These are phyloP conservation scores for Rhizoctonia solani DNA, from an alignment of 1,284 basidiomycete species.

Conservation along the genomic window DNA sequence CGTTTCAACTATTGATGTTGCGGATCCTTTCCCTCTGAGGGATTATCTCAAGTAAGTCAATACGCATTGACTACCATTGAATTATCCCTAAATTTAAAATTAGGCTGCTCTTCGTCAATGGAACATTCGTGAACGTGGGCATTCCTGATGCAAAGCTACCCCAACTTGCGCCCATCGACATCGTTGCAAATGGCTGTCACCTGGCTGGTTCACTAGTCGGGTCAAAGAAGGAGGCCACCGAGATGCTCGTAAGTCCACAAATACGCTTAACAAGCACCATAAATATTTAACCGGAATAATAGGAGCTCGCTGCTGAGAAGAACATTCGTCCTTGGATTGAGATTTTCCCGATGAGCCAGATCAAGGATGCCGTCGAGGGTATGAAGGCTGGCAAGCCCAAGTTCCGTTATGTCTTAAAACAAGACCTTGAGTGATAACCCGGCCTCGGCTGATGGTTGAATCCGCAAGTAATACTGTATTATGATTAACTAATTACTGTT, in stretches of 20 bases:
- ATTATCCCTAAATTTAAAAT: not conserved
- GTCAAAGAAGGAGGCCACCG: slow-evolving; percentile 63
- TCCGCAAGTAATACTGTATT: too few relatives aligned
- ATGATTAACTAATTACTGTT: too few relatives aligned
- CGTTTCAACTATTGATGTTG: slow-evolving; percentile 55
- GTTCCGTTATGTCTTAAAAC: slow-evolving; percentile 57
- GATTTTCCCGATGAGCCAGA: slow-evolving; percentile 40
- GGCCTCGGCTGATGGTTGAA: not conserved
- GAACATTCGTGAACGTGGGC: slow-evolving; percentile 59
- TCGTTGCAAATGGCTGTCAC: slow-evolving; percentile 50
- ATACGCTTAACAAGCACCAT: not conserved
- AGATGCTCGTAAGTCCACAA: slow-evolving; percentile 52
- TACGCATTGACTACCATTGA: not conserved
- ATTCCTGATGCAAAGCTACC: slow-evolving; percentile 56
- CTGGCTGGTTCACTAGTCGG: slow-evolving; percentile 55
- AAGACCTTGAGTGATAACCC: slow-evolving; percentile 43
- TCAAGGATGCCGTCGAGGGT: slow-evolving; percentile 54
- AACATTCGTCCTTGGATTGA: slow-evolving; percentile 24
- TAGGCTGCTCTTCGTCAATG: slow-evolving; percentile 56
- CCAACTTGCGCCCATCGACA: slow-evolving; percentile 46
- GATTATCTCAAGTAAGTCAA: slow-evolving; percentile 47
- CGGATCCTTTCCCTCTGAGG: slow-evolving; percentile 43
- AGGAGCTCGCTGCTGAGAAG: slow-evolving; percentile 45
- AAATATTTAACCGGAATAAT: not conserved
- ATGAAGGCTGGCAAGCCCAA: slow-evolving; percentile 58